Base-by-base conservation (phyloP, 164 flowering plant genomes). In the Taxillus chinensis region DNA sequence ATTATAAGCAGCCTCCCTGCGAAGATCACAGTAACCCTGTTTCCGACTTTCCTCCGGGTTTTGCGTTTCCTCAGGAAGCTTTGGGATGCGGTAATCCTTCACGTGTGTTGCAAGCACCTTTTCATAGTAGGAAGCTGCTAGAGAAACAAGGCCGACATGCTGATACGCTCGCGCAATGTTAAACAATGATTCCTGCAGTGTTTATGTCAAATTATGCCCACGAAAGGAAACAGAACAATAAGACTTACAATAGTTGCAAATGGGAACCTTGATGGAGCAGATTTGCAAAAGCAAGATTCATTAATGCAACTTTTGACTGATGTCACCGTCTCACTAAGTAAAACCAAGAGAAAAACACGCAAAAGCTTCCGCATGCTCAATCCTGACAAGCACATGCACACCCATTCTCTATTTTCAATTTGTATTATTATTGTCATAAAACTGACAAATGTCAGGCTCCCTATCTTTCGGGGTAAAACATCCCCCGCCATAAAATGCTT, bases 111-210 rank as follows among this genome's bases (percentile, higher is more conserved):
- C 77, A 57, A 92, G 85, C 62, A 90, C 98, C 79, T 90, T 85
- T 61, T 90, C 95, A 64, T 90, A 92, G 60, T 83, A 83, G 37
- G 76, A 59, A 51, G 71, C 84, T 39, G 98, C 98, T 57, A 92
- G 68, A 8, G 95, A 59, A 46, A 90, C 76, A 6, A 92, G 78
- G 55, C 98, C 96, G 27, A 90, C 84, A 65, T 92, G 98, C 39
- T 92, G 98, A 67, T 62, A 88, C 52, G 96, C 98, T n/a, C 96
- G 79, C 13, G 85, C 98, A 11, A 90, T 72, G 77, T 90, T 92
- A 61, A 84, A 92, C 38, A 86, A 61, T 9, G 98, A 75, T 74
- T 92, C 98, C 90, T 87, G 86, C 72, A 77, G 8, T 43, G 7
- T 43, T 43, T 43, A 48, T 11, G 9, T 48, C 51, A 8, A 48